Percentiles rank a stretch among this genome's conserved stretches.
These are phyloP conservation scores for Adansonia rubrostipa DNA, from an alignment of 441 rosid species.

Conservation along the genomic window DNA sequence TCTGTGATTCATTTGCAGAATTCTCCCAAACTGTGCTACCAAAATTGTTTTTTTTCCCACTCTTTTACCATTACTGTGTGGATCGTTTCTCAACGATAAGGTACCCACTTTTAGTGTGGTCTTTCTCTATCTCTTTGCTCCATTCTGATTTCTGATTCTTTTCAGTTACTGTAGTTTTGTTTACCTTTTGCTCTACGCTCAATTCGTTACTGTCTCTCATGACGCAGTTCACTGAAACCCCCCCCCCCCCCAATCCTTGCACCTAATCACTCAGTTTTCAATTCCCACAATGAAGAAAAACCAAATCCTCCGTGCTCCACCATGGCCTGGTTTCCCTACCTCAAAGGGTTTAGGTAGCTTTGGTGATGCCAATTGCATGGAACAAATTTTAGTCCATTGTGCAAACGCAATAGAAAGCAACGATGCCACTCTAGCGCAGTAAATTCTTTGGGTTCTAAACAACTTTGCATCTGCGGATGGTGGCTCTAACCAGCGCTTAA, in stretches of 20 bases:
- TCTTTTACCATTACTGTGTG: constrained; percentile 19
- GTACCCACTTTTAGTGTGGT: constrained; percentile 59
- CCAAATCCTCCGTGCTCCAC: constrained; percentile 47
- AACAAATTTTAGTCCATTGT: constrained; percentile 79
- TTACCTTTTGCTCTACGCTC: not conserved
- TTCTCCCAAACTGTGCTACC: constrained; percentile 25
- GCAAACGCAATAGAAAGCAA: constrained; percentile 81
- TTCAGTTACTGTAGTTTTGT: not conserved
- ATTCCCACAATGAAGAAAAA: constrained; percentile 42
- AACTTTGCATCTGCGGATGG: constrained; percentile 85
- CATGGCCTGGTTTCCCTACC: constrained; percentile 70
- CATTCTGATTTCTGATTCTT: constrained; percentile 34
- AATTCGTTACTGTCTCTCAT: constrained; percentile 29
- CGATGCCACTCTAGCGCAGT: constrained; percentile 80
- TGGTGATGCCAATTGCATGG: constrained; percentile 83
- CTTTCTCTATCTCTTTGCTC: constrained; percentile 47
- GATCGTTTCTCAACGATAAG: constrained; percentile 51
- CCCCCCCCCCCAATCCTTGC: constrained; percentile 48
- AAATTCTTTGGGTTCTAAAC: constrained; percentile 76
- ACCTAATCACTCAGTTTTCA: constrained; percentile 37
- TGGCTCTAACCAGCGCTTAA: constrained; percentile 78
- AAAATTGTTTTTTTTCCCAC: not conserved
- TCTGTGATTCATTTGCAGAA: constrained; percentile 43
- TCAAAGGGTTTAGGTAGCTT: constrained; percentile 55
- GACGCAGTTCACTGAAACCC: constrained; percentile 73